These are phyloP conservation scores for Stephania cephalantha DNA, from an alignment of 164 flowering plant genomes.

Conservation along the genomic window DNA sequence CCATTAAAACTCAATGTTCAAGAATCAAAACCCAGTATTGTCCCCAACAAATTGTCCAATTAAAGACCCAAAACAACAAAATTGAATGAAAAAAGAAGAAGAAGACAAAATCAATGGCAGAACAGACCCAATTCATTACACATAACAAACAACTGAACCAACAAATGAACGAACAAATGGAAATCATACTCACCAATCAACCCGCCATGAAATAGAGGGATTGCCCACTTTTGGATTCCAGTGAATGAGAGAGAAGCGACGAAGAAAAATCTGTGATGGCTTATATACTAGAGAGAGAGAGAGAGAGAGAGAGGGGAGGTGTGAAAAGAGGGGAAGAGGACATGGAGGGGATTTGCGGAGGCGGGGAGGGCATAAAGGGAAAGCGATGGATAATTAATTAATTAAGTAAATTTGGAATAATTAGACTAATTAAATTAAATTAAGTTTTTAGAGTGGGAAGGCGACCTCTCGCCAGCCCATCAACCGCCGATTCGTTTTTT, in stretches of 20 bases:
- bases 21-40: background rate
- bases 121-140: background rate
- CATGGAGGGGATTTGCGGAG: conserved; percentile 5
- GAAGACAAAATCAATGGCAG: background rate
- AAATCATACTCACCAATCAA: conserved; percentile 19
- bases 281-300: conserved; percentile 1
- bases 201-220: conserved; percentile 23
- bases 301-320: conserved; percentile 9
- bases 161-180: conserved; percentile 5
- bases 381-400: background rate
- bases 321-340: conserved; percentile 9
- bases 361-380: conserved; percentile 14
- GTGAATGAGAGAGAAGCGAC: background rate
- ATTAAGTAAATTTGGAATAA: no score
- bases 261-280: background rate
- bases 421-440: no score
- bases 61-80: background rate
- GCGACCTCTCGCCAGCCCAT: conserved; percentile 43
- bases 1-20: background rate
- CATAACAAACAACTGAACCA: background rate
- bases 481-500: conserved; percentile 24
- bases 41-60: conserved; percentile 1
- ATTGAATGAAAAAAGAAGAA: background rate
- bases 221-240: conserved; percentile 4
- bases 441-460: conserved; percentile 15